Conservation (phyloP, 1,139 yeast genomes). For the Suhomyces atakaporum region DNA sequence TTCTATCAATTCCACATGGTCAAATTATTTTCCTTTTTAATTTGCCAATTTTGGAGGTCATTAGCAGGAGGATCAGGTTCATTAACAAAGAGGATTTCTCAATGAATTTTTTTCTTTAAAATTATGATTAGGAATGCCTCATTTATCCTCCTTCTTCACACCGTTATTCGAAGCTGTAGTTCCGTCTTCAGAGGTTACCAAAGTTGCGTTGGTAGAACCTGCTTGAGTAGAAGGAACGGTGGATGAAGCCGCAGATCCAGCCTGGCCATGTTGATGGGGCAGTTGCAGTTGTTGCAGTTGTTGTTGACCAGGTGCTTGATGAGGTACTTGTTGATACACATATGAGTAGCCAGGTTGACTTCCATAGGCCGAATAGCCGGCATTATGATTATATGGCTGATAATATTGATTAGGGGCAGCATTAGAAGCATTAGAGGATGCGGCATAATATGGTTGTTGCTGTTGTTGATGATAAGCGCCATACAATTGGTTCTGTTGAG, state of each 20-base stretch:
- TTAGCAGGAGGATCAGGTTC: not conserved
- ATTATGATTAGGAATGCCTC: not conserved
- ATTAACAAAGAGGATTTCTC: not conserved
- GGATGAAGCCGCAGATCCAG: conserved; percentile 6
- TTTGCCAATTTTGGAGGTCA: not conserved
- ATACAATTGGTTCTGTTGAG: conserved; percentile 16
- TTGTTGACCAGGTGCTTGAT: conserved; percentile 13
- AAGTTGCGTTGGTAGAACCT: conserved; percentile 9
- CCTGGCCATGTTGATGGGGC: conserved; percentile 8
- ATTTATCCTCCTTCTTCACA: conserved; percentile 13
- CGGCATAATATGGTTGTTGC: conserved; percentile 21
- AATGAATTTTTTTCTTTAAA: not conserved
- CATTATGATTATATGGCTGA: conserved; percentile 20
- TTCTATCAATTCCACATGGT: conserved; percentile 10
- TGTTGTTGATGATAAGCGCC: conserved; percentile 17
- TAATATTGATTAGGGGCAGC: conserved; percentile 23
- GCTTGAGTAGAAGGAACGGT: conserved; percentile 8
- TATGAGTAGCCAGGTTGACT: conserved; percentile 26
- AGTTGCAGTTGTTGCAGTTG: conserved; percentile 11
- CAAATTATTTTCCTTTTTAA: conserved; percentile 3
- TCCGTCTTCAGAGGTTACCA: conserved; percentile 9
- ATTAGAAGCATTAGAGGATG: conserved; percentile 9
- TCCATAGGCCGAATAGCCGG: conserved; percentile 22
- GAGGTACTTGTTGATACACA: conserved; percentile 19
- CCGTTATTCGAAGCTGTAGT: conserved; percentile 7